Conservation (phyloP, 345 rosid genomes). For the Eucalyptus pauciflora region DNA sequence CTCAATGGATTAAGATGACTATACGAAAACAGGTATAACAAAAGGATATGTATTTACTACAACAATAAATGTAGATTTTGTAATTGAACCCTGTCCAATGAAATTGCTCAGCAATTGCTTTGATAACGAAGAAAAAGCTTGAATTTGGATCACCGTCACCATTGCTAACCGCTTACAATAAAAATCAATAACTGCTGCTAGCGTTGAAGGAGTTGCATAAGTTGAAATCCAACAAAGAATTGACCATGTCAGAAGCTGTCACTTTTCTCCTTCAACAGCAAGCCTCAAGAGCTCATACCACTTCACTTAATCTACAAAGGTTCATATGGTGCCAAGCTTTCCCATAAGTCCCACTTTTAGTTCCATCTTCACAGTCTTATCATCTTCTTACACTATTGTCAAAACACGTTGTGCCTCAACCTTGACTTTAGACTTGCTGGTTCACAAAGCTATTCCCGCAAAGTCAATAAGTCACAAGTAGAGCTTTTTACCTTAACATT, state of each 20-base stretch:
- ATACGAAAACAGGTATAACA: background rate
- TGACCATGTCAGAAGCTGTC: background rate
- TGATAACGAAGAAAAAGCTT: background rate
- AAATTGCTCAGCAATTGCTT: background rate
- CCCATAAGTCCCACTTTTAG: background rate
- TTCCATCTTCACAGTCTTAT: background rate
- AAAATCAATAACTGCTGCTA: background rate
- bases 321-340: background rate
- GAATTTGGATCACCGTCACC: background rate
- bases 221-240: background rate
- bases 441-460: background rate
- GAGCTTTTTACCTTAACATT: background rate
- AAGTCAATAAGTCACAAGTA: background rate
- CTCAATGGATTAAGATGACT: background rate
- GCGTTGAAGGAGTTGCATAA: background rate
- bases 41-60: background rate
- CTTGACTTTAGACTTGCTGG: background rate
- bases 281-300: background rate
- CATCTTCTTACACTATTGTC: background rate
- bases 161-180: background rate
- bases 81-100: background rate
- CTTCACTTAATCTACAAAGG: background rate
- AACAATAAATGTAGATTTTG: background rate
- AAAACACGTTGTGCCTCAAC: background rate
- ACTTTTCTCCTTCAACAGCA: background rate